phyloP scores from a whole-genome alignment of 2,329 filamentous ascomycete species.

The Diaporthe caulivora region DNA sequence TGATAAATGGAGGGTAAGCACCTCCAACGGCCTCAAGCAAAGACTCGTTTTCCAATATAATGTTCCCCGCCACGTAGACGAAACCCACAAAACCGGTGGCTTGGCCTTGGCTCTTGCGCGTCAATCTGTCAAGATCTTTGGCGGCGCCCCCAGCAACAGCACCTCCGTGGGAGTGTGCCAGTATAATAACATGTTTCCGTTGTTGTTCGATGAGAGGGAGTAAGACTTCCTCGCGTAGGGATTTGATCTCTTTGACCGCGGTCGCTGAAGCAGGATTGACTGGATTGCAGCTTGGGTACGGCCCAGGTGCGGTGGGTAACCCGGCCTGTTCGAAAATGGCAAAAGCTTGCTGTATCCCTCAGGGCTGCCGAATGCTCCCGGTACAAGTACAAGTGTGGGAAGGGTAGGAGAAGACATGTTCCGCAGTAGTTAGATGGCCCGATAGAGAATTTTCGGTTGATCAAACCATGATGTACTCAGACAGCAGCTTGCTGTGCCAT shows the following conservation, averaged over 20 bases:
- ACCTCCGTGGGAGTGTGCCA: background rate
- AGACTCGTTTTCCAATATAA: background rate
- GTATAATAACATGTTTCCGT: background rate
- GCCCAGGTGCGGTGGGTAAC: background rate
- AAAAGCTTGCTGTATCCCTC: background rate
- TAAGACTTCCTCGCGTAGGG: background rate
- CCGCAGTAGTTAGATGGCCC: no score
- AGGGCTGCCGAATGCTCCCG: background rate
- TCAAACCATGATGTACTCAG: no score
- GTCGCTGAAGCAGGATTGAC: background rate
- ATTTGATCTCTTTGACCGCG: background rate
- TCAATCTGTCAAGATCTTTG: background rate
- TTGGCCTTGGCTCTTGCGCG: background rate
- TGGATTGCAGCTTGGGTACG: background rate
- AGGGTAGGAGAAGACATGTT: background rate
- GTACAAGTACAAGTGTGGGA: background rate
- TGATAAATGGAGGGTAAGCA: background rate
- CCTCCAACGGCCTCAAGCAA: background rate
- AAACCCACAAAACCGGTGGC: background rate
- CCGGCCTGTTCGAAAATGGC: background rate
- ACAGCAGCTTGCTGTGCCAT: no score
- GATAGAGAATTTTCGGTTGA: no score
- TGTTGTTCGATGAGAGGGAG: background rate
- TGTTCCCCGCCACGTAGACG: background rate
- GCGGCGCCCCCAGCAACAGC: background rate